Conservation (phyloP, 768 basidiomycete genomes). For the Tylopilus subfusipes region DNA sequence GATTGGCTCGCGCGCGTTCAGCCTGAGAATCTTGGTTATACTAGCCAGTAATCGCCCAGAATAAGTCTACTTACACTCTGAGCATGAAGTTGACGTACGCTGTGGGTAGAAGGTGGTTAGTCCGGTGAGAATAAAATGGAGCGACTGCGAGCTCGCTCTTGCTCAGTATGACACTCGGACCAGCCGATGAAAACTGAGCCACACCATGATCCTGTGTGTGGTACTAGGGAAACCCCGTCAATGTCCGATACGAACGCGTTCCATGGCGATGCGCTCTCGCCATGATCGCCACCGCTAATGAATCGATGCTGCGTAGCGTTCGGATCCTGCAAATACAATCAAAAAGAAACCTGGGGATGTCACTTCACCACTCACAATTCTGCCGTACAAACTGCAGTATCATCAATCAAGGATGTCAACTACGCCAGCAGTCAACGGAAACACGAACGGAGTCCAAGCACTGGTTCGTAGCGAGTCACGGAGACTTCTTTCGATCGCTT, state of each 20-base stretch:
- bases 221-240: constrained; percentile 13
- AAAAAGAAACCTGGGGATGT: neutral
- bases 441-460: constrained; percentile 15
- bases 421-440: neutral
- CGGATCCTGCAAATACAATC: constrained; percentile 5
- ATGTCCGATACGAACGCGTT: neutral
- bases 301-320: constrained; percentile 7
- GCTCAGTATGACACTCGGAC: constrained; percentile 11
- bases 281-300: constrained; percentile 6
- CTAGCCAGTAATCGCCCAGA: neutral
- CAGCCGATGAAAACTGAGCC: constrained; percentile 4
- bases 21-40: neutral
- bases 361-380: constrained; percentile 3
- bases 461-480: neutral
- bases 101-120: neutral
- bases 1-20: constrained; percentile 17
- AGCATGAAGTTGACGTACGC: constrained; percentile 27
- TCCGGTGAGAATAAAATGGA: neutral
- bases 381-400: constrained; percentile 1
- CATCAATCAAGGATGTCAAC: neutral
- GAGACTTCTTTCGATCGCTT: neutral
- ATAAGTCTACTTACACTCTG: constrained; percentile 17
- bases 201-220: constrained; percentile 4
- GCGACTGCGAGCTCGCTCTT: constrained; percentile 13
- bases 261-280: constrained; percentile 1